Base-by-base conservation (phyloP, 805 yeast genomes). In the Novakomyces olei region DNA sequence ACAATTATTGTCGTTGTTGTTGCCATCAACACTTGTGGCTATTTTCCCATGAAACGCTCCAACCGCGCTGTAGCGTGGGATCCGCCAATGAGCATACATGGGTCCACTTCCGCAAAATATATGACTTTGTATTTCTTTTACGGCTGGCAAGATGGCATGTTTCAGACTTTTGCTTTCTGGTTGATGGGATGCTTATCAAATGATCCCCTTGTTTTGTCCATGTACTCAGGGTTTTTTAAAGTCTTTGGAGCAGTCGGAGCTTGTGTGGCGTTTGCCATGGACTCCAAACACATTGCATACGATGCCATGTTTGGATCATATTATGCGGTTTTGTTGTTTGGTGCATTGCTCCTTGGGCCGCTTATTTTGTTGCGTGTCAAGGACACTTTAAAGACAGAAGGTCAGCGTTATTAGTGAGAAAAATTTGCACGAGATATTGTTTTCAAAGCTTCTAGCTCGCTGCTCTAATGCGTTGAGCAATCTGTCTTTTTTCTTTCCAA, bases 201-300 rank as follows among this genome's bases (percentile, higher is more conserved):
- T 47, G 61, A 64, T 43, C 61, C 71, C 20, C 60, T 66, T 51
- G 65, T 61, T 47, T 53, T 58, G 26, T 67, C 72, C 17, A 47
- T 68, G 37, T 64, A 65, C 42, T 69, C 71, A 14, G 73, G 73
- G 26, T 65, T 65, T 47, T 69, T 68, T 54, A 70, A 70, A 54
- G 67, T 71, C 36, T 48, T 70, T 37, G 76, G 69, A 51, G 61
- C 69, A 26, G 74, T 73, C 6, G 72, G 72, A 45, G 67, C 69
- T 9, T 75, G 69, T 16, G 55, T 69, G 30, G 62, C 61, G 9
- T 70, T 73, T 74, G 52, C 69, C 41, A 48, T 67, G 39, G 25
- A 22, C 12, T 10, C 25, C 19, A 37, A 53, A 23, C 48, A 44
- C 8, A 31, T 37, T 12, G 37, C 44, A 16, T 69, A 57, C 46